Percentiles rank a stretch among this genome's conserved stretches.
These are phyloP conservation scores for Oryza punctata DNA, from an alignment of 176 grass and related monocot species.

Conservation along the genomic window DNA sequence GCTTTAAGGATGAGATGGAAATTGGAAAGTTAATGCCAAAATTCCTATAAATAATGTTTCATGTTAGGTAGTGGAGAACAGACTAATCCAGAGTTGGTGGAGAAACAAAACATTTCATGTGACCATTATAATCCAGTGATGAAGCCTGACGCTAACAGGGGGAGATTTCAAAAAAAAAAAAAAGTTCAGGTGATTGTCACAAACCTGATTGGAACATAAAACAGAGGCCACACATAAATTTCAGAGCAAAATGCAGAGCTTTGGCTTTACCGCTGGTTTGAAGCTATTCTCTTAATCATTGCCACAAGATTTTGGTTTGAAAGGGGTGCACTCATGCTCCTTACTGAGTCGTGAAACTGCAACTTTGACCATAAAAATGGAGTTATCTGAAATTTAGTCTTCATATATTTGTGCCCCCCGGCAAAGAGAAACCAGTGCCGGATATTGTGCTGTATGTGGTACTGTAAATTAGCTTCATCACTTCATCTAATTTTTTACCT, in stretches of 20 bases:
- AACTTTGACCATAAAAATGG: neutral
- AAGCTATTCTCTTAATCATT: neutral
- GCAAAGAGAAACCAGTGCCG: neutral
- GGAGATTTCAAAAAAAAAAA: too few species aligned
- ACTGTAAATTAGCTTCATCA: neutral
- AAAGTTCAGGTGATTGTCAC: neutral
- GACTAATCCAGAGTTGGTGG: too few species aligned
- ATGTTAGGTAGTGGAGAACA: too few species aligned
- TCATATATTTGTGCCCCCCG: neutral
- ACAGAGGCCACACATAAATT: neutral
- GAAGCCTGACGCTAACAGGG: too few species aligned
- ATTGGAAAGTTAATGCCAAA: too few species aligned
- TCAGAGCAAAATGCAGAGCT: neutral
- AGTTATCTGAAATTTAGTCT: neutral
- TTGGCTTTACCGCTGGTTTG: neutral
- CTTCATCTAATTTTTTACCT: neutral
- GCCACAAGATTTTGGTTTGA: neutral
- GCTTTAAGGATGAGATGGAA: too few species aligned
- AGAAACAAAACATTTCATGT: neutral
- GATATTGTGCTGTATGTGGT: neutral
- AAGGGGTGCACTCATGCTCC: neutral
- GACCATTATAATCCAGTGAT: neutral
- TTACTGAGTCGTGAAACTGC: neutral
- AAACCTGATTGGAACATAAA: neutral
- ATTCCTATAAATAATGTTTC: too few species aligned